Conservation (phyloP, 768 basidiomycete species). For the Scleroderma citrinum region DNA sequence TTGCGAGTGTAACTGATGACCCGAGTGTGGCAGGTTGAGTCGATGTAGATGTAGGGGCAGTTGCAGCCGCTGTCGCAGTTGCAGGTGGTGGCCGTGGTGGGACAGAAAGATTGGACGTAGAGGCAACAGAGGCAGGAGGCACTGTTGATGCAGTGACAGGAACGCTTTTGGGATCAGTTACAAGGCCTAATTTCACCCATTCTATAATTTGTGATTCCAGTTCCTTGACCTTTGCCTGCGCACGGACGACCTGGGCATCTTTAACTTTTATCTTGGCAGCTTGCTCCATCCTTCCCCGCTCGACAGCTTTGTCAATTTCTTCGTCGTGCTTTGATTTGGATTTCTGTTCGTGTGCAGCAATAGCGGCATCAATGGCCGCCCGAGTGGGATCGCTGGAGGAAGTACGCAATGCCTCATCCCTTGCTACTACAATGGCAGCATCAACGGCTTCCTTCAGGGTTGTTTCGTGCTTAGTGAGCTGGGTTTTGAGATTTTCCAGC, state of each 20-base stretch:
- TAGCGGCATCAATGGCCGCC: conserved; percentile 44
- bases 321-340: conserved; percentile 42
- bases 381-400: conserved; percentile 32
- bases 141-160: conserved; percentile 13
- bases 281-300: conserved; percentile 62
- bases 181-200: conserved; percentile 45
- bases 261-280: conserved; percentile 60
- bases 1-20: not conserved
- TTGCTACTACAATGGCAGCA: conserved; percentile 37
- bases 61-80: not conserved
- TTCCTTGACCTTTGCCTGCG: conserved; percentile 59
- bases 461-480: conserved; percentile 45
- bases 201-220: conserved; percentile 58
- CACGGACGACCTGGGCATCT: conserved; percentile 59
- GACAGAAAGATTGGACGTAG: conserved; percentile 13
- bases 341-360: conserved; percentile 44
- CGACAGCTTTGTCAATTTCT: conserved; percentile 60
- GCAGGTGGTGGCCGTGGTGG: not conserved
- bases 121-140: conserved; percentile 17
- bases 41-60: not conserved
- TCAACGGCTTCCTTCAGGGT: conserved; percentile 51
- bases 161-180: conserved; percentile 34
- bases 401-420: conserved; percentile 24
- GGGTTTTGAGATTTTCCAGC: conserved; percentile 48
- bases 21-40: not conserved